phyloP scores from a whole-genome alignment of 345 rosid species.

The Salix viminalis region DNA sequence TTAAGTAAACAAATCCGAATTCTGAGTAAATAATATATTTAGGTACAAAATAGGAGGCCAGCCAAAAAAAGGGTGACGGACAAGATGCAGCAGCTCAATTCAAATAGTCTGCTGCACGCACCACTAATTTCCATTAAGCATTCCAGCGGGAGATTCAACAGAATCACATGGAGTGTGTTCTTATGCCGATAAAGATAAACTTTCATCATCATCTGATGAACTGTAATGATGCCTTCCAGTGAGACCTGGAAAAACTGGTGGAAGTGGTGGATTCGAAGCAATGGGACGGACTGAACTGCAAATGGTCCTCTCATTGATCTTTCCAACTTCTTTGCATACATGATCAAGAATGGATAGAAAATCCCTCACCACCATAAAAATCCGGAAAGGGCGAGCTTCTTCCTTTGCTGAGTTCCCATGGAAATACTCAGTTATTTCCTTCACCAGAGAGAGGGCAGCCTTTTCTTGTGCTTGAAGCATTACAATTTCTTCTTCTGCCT shows the following conservation, averaged over 20 bases:
- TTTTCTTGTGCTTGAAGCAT: conserved; percentile 47
- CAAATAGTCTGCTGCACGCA: not conserved
- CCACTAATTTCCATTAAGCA: not conserved
- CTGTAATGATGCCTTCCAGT: conserved; percentile 31
- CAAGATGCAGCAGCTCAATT: not conserved
- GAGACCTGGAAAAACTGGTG: conserved; percentile 47
- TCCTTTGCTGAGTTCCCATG: conserved; percentile 76
- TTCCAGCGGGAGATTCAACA: not conserved
- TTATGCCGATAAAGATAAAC: conserved; percentile 6
- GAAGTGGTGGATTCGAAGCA: conserved; percentile 25
- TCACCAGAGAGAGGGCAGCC: conserved; percentile 40
- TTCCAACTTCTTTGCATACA: conserved; percentile 90
- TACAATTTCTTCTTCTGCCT: conserved; percentile 62
- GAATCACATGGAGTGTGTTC: not conserved
- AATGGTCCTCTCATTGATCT: conserved; percentile 71
- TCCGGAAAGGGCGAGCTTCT: conserved; percentile 74
- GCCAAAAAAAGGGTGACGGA: not conserved
- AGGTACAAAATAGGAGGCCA: not conserved
- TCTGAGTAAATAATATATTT: not conserved
- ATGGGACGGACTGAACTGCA: conserved; percentile 51
- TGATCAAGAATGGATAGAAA: conserved; percentile 79
- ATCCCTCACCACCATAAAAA: conserved; percentile 77
- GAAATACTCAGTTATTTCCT: conserved; percentile 84
- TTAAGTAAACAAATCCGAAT: conserved; percentile 10
- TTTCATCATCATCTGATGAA: conserved; percentile 37